These are phyloP conservation scores for Russula sp. DNA, from an alignment of 768 basidiomycete genomes.

Conservation along the genomic window DNA sequence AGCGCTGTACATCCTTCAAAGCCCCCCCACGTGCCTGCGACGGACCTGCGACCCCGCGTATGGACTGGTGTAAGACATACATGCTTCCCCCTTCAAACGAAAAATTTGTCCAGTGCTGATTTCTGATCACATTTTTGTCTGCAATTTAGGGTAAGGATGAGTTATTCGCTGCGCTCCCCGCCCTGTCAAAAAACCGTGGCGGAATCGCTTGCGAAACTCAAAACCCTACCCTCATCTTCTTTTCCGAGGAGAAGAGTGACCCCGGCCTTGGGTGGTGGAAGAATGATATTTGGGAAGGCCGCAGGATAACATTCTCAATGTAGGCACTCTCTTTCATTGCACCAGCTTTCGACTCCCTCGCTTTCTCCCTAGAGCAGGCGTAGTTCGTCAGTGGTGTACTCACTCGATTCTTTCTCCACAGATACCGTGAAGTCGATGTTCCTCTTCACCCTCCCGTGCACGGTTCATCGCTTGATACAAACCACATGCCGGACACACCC, in stretches of 20 bases:
- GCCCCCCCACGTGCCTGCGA: not conserved
- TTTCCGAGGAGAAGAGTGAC: slow-evolving; percentile 9
- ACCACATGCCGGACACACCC: not conserved
- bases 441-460: not conserved
- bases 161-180: slow-evolving; percentile 20
- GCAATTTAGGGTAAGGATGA: slow-evolving; percentile 16
- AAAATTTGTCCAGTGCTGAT: not conserved
- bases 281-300: slow-evolving; percentile 24
- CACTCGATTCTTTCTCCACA: not conserved
- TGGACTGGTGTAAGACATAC: slow-evolving; percentile 22
- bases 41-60: slow-evolving; percentile 16
- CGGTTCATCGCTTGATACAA: not conserved
- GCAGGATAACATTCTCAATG: slow-evolving; percentile 25
- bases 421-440: slow-evolving; percentile 17
- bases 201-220: slow-evolving; percentile 15
- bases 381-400: not conserved
- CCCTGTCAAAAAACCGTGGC: slow-evolving; percentile 10
- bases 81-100: not conserved
- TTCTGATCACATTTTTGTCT: not conserved
- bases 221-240: slow-evolving; percentile 17
- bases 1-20: not conserved
- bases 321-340: not conserved
- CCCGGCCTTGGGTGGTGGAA: slow-evolving; percentile 22
- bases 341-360: not conserved
- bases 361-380: not conserved